phyloP scores from a whole-genome alignment of 164 flowering plant species.

The Liquidambar formosana region DNA sequence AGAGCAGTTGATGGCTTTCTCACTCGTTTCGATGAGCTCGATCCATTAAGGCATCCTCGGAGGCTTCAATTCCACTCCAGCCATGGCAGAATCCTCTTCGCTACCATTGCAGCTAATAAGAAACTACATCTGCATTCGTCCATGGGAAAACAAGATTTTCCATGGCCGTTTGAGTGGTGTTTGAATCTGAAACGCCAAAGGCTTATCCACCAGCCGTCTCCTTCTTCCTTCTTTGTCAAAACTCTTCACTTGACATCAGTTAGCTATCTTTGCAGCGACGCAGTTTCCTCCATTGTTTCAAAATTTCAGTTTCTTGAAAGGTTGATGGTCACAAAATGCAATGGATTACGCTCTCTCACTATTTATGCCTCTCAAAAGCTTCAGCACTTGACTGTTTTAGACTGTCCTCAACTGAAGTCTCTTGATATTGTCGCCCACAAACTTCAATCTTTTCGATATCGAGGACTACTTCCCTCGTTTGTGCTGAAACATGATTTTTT shows the following conservation, averaged over 20 bases:
- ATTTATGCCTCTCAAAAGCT: slow-evolving; percentile 15
- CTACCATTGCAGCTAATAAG: slow-evolving; percentile 15
- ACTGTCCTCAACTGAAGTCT: slow-evolving; percentile 17
- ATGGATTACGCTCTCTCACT: slow-evolving; percentile 12
- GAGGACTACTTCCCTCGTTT: slow-evolving; percentile 23
- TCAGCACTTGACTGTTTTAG: slow-evolving; percentile 15
- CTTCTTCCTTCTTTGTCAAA: slow-evolving; percentile 20
- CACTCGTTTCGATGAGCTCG: slow-evolving; percentile 9
- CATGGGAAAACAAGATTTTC: not conserved
- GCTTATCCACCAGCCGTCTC: slow-evolving; percentile 13
- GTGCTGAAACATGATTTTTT: slow-evolving; percentile 16
- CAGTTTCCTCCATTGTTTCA: slow-evolving; percentile 19
- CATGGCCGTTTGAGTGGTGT: slow-evolving; percentile 5
- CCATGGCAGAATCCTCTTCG: slow-evolving; percentile 7
- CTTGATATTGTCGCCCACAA: slow-evolving; percentile 16
- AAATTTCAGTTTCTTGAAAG: slow-evolving; percentile 17
- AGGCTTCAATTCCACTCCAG: slow-evolving; percentile 20
- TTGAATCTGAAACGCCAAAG: too few relatives aligned
- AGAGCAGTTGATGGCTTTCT: slow-evolving; percentile 12
- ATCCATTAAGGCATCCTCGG: slow-evolving; percentile 17
- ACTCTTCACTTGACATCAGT: slow-evolving; percentile 18
- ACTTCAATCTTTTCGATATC: slow-evolving; percentile 13
- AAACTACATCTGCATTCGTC: slow-evolving; percentile 25
- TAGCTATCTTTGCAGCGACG: slow-evolving; percentile 19
- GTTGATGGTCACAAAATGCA: slow-evolving; percentile 19